Percentiles rank a stretch among this genome's conserved stretches.
phyloP scores from a whole-genome alignment of 2,329 filamentous ascomycete genomes.

The Neopestalotiopsis rosae region DNA sequence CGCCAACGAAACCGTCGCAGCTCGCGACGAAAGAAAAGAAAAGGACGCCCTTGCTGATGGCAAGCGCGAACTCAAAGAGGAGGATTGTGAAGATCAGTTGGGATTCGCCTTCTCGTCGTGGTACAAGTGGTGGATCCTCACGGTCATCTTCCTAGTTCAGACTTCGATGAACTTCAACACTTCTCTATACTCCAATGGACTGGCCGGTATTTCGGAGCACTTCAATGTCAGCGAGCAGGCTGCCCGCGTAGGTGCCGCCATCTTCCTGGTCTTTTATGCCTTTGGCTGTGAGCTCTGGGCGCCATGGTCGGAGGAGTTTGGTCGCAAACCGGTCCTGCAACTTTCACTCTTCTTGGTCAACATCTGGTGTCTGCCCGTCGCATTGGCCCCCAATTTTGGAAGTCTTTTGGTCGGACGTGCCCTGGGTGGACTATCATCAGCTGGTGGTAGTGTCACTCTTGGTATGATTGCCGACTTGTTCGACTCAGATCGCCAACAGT shows the following conservation, averaged over 20 bases:
- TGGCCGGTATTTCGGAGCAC: slow-evolving; percentile 68
- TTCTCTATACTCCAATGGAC: slow-evolving; percentile 73
- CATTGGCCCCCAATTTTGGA: slow-evolving; percentile 74
- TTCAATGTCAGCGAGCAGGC: slow-evolving; percentile 72
- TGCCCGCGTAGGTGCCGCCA: slow-evolving; percentile 75
- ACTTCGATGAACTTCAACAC: slow-evolving; percentile 83
- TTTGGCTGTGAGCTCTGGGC: slow-evolving; percentile 91
- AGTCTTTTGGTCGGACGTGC: slow-evolving; percentile 73
- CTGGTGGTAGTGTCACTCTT: slow-evolving; percentile 74
- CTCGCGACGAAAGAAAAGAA: slow-evolving; percentile 14
- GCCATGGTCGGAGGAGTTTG: slow-evolving; percentile 84
- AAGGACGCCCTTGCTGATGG: slow-evolving; percentile 17
- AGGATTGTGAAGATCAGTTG: slow-evolving; percentile 69
- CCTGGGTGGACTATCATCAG: slow-evolving; percentile 72
- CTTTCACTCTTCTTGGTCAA: slow-evolving; percentile 77
- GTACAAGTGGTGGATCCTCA: slow-evolving; percentile 76
- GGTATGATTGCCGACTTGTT: slow-evolving; percentile 80
- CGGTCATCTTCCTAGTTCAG: slow-evolving; percentile 76
- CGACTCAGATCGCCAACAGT: slow-evolving; percentile 74
- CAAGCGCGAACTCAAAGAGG: slow-evolving; percentile 35
- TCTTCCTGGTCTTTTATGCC: slow-evolving; percentile 81
- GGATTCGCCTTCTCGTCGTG: slow-evolving; percentile 64
- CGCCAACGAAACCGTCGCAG: slow-evolving; percentile 15
- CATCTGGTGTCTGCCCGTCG: slow-evolving; percentile 76
- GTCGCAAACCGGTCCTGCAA: slow-evolving; percentile 78